These are phyloP conservation scores for Linderniella brevidens DNA, from an alignment of 257 asterid species.

Conservation along the genomic window DNA sequence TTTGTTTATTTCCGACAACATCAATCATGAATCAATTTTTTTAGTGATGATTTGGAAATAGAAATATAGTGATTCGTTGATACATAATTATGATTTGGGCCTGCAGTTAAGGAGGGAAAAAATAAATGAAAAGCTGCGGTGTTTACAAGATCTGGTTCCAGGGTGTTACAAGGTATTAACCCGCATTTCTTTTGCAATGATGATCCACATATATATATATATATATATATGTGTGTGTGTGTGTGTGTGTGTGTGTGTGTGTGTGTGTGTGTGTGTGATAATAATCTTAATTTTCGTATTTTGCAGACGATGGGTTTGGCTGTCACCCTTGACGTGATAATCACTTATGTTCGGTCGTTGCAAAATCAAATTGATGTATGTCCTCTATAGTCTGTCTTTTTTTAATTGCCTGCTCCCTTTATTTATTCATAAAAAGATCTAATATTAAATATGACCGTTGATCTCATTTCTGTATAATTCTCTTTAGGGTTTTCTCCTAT, in stretches of 20 bases:
- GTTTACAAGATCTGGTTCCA: conserved; percentile 90
- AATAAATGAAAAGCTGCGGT: conserved; percentile 75
- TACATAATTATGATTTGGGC: background rate
- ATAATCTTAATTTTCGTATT: background rate
- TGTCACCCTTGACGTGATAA: conserved; percentile 85
- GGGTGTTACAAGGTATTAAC: conserved; percentile 75
- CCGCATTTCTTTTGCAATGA: background rate
- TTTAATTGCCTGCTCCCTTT: no score
- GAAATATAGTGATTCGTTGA: no score
- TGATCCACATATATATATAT: no score
- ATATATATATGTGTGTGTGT: no score
- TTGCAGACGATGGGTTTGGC: conserved; percentile 99
- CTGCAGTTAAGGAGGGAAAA: conserved; percentile 68
- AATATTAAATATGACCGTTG: no score
- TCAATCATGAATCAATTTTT: no score
- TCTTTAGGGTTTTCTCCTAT: no score
- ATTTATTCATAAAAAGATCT: no score
- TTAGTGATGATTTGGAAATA: no score
- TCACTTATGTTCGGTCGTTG: conserved; percentile 68
- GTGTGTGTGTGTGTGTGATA: no score
- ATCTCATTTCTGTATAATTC: no score
- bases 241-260: no score
- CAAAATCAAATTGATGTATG: conserved; percentile 94
- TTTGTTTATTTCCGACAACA: conserved; percentile 12
- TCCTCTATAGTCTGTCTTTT: background rate